A percentile compares a stretch with the other conserved stretches of the same genome.
These are phyloP conservation scores for Phytophthora foliorum DNA, from an alignment of 352 stramenopile species.

Conservation along the genomic window DNA sequence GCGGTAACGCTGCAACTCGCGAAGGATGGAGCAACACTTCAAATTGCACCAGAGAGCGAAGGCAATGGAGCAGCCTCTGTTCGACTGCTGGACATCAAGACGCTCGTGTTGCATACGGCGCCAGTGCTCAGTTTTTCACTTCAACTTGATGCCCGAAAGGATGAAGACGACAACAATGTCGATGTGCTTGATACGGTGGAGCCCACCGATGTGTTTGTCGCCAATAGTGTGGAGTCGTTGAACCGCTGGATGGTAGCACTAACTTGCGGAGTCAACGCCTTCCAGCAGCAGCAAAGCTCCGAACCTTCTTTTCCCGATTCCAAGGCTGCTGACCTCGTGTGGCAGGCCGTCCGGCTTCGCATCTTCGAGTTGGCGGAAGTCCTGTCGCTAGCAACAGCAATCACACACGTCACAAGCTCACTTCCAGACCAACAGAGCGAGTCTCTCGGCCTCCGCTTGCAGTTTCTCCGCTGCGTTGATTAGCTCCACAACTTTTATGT, in stretches of 20 bases:
- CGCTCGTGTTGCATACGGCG: conserved; percentile 6
- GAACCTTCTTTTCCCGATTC: neutral
- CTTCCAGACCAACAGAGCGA: conserved; percentile 19
- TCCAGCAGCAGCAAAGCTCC: conserved; percentile 38
- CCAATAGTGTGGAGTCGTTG: conserved; percentile 16
- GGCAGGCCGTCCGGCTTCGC: conserved; percentile 54
- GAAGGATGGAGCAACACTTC: conserved; percentile 30
- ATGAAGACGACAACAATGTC: conserved; percentile 11
- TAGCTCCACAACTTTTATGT: neutral
- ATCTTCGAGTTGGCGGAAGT: conserved; percentile 50
- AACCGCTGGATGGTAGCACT: conserved; percentile 50
- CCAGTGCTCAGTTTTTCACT: conserved; percentile 30
- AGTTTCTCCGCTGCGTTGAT: conserved; percentile 12
- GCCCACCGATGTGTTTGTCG: conserved; percentile 8
- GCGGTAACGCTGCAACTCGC: conserved; percentile 15
- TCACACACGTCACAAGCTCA: conserved; percentile 14
- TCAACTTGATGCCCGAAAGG: neutral
- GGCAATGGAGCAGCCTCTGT: neutral
- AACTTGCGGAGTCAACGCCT: conserved; percentile 49
- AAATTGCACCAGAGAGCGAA: conserved; percentile 1
- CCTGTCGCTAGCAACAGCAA: conserved; percentile 24
- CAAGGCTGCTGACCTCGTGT: conserved; percentile 39
- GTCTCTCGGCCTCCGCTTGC: conserved; percentile 9
- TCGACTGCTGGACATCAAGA: conserved; percentile 18
- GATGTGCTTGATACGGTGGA: neutral